A percentile compares a stretch with the other conserved stretches of the same genome.
These are phyloP conservation scores for Rhizophagus clarus DNA, from an alignment of 192 early-diverging fungal genomes.

Conservation along the genomic window DNA sequence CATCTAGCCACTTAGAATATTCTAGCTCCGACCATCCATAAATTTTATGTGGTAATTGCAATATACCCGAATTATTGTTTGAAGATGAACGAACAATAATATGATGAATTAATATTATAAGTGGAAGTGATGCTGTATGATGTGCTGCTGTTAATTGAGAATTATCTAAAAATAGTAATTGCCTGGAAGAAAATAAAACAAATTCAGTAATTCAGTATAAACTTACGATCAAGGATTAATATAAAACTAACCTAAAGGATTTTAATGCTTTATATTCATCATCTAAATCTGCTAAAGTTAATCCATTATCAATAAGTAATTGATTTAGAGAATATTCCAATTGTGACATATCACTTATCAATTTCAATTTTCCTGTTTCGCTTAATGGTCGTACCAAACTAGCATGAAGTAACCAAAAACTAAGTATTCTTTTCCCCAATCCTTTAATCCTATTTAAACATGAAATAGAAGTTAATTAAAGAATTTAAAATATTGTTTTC, in stretches of 20 bases:
- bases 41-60: conserved; percentile 56
- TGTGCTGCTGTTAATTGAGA: conserved; percentile 51
- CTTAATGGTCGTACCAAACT: conserved; percentile 61
- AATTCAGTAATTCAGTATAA: not conserved
- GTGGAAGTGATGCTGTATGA: conserved; percentile 52
- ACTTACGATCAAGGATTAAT: not conserved
- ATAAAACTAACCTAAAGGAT: conserved; percentile 51
- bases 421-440: conserved; percentile 41
- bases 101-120: conserved; percentile 62
- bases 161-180: conserved; percentile 66
- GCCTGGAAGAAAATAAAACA: conserved; percentile 33
- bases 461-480: not conserved
- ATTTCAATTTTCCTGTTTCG: conserved; percentile 65
- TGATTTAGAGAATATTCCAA: conserved; percentile 70
- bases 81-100: conserved; percentile 58
- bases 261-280: conserved; percentile 59
- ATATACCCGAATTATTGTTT: conserved; percentile 16
- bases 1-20: conserved; percentile 72
- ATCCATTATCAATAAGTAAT: conserved; percentile 56
- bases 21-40: conserved; percentile 62
- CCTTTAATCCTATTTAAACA: conserved; percentile 34
- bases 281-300: conserved; percentile 63
- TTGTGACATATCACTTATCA: conserved; percentile 73
- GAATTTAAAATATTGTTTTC: not conserved
- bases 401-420: conserved; percentile 70